phyloP scores from a whole-genome alignment of 2,329 filamentous ascomycete genomes.

The Bipolaris victoriae region DNA sequence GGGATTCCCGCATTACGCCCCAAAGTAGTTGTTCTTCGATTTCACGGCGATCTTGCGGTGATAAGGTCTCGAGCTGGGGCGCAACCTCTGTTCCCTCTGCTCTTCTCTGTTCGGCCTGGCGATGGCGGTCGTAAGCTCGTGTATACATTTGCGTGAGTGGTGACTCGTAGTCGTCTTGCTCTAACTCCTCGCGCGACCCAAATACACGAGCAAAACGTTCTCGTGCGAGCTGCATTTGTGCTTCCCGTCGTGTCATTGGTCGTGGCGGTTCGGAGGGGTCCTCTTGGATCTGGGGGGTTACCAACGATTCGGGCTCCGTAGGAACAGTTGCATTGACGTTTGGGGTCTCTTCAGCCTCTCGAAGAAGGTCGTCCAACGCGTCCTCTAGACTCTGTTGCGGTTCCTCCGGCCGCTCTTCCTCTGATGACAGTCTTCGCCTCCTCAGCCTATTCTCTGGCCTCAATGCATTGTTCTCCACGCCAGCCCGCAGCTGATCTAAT shows the following conservation, averaged over 20 bases:
- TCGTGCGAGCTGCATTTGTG: slow-evolving; percentile 30
- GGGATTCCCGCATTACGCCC: slow-evolving; percentile 42
- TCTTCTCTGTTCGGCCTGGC: slow-evolving; percentile 49
- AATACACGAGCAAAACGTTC: slow-evolving; percentile 50
- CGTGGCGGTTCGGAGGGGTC: slow-evolving; percentile 15
- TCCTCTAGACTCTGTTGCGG: slow-evolving; percentile 44
- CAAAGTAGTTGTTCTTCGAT: slow-evolving; percentile 43
- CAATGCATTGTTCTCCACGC: slow-evolving; percentile 36
- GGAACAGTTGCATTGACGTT: slow-evolving; percentile 12
- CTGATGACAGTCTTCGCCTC: slow-evolving; percentile 30
- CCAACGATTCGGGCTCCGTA: slow-evolving; percentile 1
- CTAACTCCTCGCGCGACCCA: slow-evolving; percentile 55
- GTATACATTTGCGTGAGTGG: slow-evolving; percentile 57
- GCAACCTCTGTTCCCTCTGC: slow-evolving; percentile 29
- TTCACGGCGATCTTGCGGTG: slow-evolving; percentile 35
- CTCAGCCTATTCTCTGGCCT: slow-evolving; percentile 40
- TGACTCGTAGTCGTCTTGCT: slow-evolving; percentile 56
- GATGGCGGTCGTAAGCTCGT: slow-evolving; percentile 53
- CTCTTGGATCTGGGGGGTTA: slow-evolving; percentile 10
- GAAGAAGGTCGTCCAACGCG: slow-evolving; percentile 43
- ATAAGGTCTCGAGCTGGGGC: slow-evolving; percentile 28
- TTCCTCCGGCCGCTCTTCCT: slow-evolving; percentile 29
- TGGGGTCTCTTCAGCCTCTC: slow-evolving; percentile 32
- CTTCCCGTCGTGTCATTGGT: slow-evolving; percentile 25
- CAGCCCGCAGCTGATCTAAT: slow-evolving; percentile 51